phyloP scores from a whole-genome alignment of 2,329 filamentous ascomycete species.

The Fusarium cicatricum region DNA sequence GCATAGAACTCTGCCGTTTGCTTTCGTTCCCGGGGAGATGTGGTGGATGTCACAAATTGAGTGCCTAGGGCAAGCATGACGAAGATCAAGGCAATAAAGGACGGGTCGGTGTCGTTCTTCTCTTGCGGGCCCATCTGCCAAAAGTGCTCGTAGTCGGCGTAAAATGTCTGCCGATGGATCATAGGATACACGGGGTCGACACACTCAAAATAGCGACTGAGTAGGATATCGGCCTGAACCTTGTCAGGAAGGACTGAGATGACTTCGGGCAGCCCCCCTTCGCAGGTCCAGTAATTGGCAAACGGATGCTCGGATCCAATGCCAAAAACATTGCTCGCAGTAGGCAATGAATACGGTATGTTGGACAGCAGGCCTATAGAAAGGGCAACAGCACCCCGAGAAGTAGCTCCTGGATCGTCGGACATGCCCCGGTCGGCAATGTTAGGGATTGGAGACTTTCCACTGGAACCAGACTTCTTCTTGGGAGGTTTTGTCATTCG shows the following conservation, averaged over 20 bases:
- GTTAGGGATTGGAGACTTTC: slow-evolving; percentile 58
- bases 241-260: slow-evolving; percentile 79
- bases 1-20: slow-evolving; percentile 84
- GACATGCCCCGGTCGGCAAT: slow-evolving; percentile 63
- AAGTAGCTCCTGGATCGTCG: slow-evolving; percentile 53
- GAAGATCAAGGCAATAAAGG: slow-evolving; percentile 76
- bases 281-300: slow-evolving; percentile 85
- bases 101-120: slow-evolving; percentile 69
- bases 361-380: slow-evolving; percentile 73
- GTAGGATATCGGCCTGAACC: slow-evolving; percentile 75
- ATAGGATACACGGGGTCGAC: slow-evolving; percentile 86
- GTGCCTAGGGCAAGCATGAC: slow-evolving; percentile 81
- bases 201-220: slow-evolving; percentile 70
- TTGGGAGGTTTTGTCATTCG: slow-evolving; percentile 66
- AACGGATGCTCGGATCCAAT: slow-evolving; percentile 81
- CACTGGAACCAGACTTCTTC: slow-evolving; percentile 55
- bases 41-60: slow-evolving; percentile 71
- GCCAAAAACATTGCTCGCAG: slow-evolving; percentile 81
- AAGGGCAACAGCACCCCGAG: slow-evolving; percentile 61
- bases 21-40: slow-evolving; percentile 68
- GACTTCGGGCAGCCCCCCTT: slow-evolving; percentile 77
- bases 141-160: slow-evolving; percentile 80
- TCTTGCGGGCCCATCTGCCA: slow-evolving; percentile 70
- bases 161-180: slow-evolving; percentile 78
- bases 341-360: slow-evolving; percentile 74